phyloP scores from a whole-genome alignment of 768 basidiomycete genomes.

The Mycena capillaripes region DNA sequence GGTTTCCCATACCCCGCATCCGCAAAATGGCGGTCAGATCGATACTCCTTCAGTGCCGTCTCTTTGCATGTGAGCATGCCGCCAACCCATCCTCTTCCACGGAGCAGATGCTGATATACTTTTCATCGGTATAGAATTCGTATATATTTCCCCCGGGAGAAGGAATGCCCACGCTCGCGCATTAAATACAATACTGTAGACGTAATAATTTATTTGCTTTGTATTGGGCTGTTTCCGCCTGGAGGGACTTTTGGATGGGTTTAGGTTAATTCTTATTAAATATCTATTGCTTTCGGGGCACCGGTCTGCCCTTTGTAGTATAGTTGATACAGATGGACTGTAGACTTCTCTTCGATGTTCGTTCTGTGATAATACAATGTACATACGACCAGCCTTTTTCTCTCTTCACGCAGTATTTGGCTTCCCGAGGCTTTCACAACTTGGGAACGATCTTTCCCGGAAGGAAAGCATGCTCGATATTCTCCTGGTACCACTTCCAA shows the following conservation, averaged over 20 bases:
- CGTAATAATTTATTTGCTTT: not conserved
- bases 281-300: not conserved
- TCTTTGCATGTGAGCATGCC: conserved; percentile 16
- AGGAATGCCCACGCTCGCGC: conserved; percentile 1
- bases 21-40: conserved; percentile 2
- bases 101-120: not conserved
- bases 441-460: conserved; percentile 49
- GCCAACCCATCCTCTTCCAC: too few relatives aligned
- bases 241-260: not conserved
- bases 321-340: too few relatives aligned
- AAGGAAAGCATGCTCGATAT: conserved; percentile 60
- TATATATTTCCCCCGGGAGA: conserved; percentile 12
- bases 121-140: not conserved
- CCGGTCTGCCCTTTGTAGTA: too few relatives aligned
- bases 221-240: not conserved
- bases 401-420: too few relatives aligned
- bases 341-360: too few relatives aligned
- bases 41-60: not conserved
- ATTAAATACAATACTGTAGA: not conserved
- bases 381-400: too few relatives aligned
- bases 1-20: not conserved
- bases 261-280: not conserved
- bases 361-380: too few relatives aligned
- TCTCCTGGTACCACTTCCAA: conserved; percentile 62
- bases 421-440: too few relatives aligned